Evolutionary conservation across 2,329 filamentous ascomycete genomes (phyloP), one percentile per base, ranked within the genome.

Genomic region (Nemania abortiva): DNA sequence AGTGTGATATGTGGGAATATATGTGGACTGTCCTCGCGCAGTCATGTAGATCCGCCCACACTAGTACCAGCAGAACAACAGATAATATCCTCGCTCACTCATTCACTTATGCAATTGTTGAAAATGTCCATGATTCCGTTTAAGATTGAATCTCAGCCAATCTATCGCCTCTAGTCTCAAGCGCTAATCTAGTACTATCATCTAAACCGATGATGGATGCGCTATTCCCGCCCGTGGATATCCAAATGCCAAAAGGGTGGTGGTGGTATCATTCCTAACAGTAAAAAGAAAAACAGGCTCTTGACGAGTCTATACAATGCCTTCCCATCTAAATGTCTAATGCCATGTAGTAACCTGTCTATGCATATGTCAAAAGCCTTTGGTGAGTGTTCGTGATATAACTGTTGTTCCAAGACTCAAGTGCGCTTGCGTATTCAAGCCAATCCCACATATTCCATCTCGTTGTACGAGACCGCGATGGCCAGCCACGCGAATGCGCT

Each of bases 181-280:
- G 50, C 42, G 52, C 66, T 61, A 52, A 24, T 64, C 18, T 37
- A 57, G 37, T 56, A 5, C 29, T 60, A 56, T 29, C 37, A 27
- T 49, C 22, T 20, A 27, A 65, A 31, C 20, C 4, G 37, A 50
- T 39, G 39, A 42, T 54, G 42, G 10, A 47, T 22, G 54, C 34
- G 45, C 22, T 18, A 6, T n/a, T 4, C 9, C 31, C 31, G 31
- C 20, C 11, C 22, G 42, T 60, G 56, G 34, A 53, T 65, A 68
- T 65, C 22, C 37, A 42, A 68, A 68, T 55, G 49, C 39, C 6
- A 50, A 50, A 50, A 27, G 49, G 34, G n/a, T n/a, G n/a, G 7
- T 42, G 50, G 60, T 68, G 66, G 61, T 68, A 68, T 68, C 66
- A 60, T 60, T 56, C 27, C 31, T 52, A 57, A 59, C 58, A 20